Evolutionary conservation across 78 protist species (phyloP).

Genomic region (Polysphondylium violaceum): DNA sequence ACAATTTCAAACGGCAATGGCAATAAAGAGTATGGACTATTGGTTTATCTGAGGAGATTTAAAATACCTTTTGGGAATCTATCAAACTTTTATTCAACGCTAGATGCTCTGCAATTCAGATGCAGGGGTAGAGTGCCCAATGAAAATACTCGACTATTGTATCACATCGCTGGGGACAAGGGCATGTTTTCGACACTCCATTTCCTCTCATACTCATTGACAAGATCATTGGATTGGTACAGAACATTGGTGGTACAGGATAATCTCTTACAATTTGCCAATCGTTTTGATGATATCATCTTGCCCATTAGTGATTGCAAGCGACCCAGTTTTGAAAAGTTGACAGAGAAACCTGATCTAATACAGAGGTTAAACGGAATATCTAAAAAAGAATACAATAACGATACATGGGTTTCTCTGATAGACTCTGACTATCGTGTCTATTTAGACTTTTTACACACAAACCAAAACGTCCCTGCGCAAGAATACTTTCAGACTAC

Average conservation of each 20-base stretch:
- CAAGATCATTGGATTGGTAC: background rate
- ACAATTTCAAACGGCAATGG: too few species aligned
- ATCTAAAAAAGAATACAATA: background rate
- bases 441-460: background rate
- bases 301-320: background rate
- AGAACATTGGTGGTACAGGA: background rate
- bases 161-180: too few species aligned
- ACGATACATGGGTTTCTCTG: background rate
- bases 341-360: background rate
- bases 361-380: background rate
- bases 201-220: background rate
- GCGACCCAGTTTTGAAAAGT: background rate
- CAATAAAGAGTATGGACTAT: too few species aligned
- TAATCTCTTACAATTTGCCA: background rate
- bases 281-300: background rate
- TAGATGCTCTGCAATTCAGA: too few species aligned
- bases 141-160: too few species aligned
- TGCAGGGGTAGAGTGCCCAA: too few species aligned
- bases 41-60: too few species aligned
- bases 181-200: conserved; percentile 1
- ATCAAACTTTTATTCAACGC: too few species aligned
- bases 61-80: too few species aligned
- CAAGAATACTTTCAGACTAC: background rate
- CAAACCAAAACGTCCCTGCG: background rate
- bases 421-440: background rate